Base-by-base conservation (phyloP, 352 stramenopile genomes). In the Thalassiosira gravida region DNA sequence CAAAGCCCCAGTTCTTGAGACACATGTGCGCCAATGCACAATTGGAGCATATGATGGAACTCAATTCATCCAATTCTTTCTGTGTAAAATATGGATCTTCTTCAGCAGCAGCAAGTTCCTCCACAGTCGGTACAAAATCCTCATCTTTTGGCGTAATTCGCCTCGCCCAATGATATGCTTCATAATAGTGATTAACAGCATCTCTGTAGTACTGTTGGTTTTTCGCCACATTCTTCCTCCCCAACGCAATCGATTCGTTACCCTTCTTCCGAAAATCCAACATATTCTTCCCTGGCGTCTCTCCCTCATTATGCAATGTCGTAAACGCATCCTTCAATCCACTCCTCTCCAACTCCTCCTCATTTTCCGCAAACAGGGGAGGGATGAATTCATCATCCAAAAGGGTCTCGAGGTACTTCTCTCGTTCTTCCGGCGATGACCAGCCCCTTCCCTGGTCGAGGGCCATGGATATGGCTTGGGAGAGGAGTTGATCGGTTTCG, bases 311-410 rank as follows among this genome's bases (percentile, higher is more conserved):
- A 61, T 91, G 66, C 25, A 94, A 63, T 1, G 74, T 69, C 5
- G 80, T 77, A 74, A 94, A 94, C 30, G 90, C 90, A 67, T 92
- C 88, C 20, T 83, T 80, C 64, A 93, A 74, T 8, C 87, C 87
- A 65, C 53, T 88, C 44, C 75, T 79, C 67, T 90, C 80, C 27
- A 94, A 46, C 77, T 94, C 90, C 69, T 94, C 82, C 56, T 71
- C 18, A 18, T 59, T 88, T 22, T 39, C 76, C 16, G 81, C 83
- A 83, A 94, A 94, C 8, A 93, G 71, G 1, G 90, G 87, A 32
- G 88, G 90, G 30, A 94, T 92, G 44, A 88, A 92, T 67, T 94
- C 90, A 67, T 94, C 90, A 67, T 94, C 90, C 30, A 92, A 69
- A 16, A 94, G 77, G 50, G 78, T 83, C 50, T 91, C 76, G 53